These are phyloP conservation scores for Jatropha podagrica DNA, from an alignment of 441 rosid genomes.

Conservation along the genomic window DNA sequence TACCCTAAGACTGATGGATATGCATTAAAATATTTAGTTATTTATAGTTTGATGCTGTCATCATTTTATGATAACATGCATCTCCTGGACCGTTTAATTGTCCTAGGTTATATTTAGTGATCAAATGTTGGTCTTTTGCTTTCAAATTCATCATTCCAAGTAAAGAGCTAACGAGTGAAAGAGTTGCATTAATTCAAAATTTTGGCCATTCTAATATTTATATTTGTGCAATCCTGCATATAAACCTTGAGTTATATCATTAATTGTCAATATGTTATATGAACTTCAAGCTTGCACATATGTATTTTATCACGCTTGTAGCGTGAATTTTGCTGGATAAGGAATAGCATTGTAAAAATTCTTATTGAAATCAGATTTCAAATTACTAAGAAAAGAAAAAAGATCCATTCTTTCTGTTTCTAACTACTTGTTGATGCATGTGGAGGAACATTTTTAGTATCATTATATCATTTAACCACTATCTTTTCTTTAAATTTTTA, in stretches of 20 bases:
- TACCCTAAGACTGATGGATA: neutral
- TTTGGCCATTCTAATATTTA: neutral
- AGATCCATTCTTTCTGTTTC: neutral
- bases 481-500: neutral
- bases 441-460: neutral
- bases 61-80: neutral
- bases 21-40: neutral
- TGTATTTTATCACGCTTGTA: neutral
- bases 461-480: neutral
- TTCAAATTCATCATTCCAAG: neutral
- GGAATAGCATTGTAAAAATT: neutral
- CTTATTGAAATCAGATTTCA: neutral
- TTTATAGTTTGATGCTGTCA: neutral
- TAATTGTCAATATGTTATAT: neutral
- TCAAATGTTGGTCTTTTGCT: neutral
- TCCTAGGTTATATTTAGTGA: neutral
- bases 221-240: neutral
- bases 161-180: neutral
- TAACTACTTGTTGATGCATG: neutral
- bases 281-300: neutral
- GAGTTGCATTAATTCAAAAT: neutral
- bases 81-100: neutral
- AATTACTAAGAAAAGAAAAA: neutral
- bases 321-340: neutral
- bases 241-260: neutral